Base-by-base conservation (phyloP, 768 basidiomycete species). In the Boletus rufocinnamomeus region DNA sequence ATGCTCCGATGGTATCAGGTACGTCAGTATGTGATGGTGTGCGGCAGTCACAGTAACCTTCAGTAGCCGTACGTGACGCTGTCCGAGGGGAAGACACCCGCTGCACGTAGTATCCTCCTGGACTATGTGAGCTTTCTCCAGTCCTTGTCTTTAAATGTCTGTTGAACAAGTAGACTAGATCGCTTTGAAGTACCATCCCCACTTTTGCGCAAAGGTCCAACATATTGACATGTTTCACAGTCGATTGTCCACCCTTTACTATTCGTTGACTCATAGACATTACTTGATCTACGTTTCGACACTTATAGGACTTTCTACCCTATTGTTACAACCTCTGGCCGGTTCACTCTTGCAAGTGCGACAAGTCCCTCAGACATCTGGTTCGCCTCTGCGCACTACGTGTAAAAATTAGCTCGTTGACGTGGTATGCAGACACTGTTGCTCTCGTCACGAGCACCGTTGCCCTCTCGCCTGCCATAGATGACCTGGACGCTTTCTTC, bases 31-130 rank as follows among this genome's bases (percentile, higher is more conserved):
- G 27, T 30, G 10, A 28, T 32, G 5, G 16, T 40, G n/a, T n/a
- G 47, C 43, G 38, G 41, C 14, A 32, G 27, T 63, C 50, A 57
- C 62, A 35, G n/a, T 34, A 61, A 17, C 43, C 50, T 37, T 44
- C 45, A 44, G 34, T 57, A 89, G 87, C 87, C 88, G 3, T 89
- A 87, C 59, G 74, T 90, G 6, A 71, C 78, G 7, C 71, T 90
- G 28, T 77, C 81, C 19, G 74, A 76, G 62, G 86, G 85, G 2
- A 73, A 74, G 59, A 81, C 80, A 1, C 68, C 74, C 2, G 85
- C 87, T 1, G 76, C 84, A 55, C 81, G 84, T 60, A 83, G 83
- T 52, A 68, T 90, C n/a, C 73, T 90, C 19, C 66, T 87, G 27
- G 83, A 89, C 68, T 89, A 89, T 69, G 85, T 87, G 62, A 50